Evolutionary conservation across 164 flowering plant genomes (phyloP).

Genomic region (Vitis riparia): DNA sequence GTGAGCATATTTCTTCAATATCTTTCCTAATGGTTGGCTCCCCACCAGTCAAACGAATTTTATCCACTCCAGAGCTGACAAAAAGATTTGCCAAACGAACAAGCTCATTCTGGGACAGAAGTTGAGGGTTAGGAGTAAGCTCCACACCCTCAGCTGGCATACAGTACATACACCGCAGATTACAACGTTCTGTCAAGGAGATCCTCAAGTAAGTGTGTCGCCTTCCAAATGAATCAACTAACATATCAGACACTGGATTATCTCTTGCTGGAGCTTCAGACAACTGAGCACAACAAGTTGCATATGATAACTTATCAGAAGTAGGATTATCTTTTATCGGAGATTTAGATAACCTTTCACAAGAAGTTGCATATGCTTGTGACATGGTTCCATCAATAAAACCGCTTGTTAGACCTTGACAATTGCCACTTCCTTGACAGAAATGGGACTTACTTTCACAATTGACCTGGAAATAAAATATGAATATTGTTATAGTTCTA

Average conservation of each 20-base stretch:
- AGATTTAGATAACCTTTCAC: conserved; percentile 49
- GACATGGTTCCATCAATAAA: conserved; percentile 10
- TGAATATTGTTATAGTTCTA: too few species aligned
- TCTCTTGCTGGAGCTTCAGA: conserved; percentile 45
- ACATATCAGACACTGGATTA: conserved; percentile 64
- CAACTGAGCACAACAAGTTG: conserved; percentile 52
- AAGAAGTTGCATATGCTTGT: conserved; percentile 46
- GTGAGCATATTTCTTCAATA: conserved; percentile 79
- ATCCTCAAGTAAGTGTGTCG: conserved; percentile 87
- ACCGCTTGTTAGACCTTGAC: conserved; percentile 9
- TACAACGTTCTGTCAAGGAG: conserved; percentile 95
- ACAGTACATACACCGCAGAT: conserved; percentile 89
- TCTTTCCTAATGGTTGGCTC: conserved; percentile 94
- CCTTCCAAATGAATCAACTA: conserved; percentile 91
- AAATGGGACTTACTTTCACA: conserved; percentile 3
- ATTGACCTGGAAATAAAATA: conserved; percentile 10
- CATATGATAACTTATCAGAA: conserved; percentile 67
- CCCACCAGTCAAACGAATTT: conserved; percentile 94
- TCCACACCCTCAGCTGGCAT: conserved; percentile 96
- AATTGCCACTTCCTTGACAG: not conserved
- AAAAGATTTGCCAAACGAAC: conserved; percentile 73
- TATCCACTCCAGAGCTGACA: conserved; percentile 81
- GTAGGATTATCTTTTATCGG: conserved; percentile 35
- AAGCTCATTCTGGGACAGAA: conserved; percentile 67
- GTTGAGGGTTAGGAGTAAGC: conserved; percentile 65